These are phyloP conservation scores for Backusella mclennaniae DNA, from an alignment of 192 early-diverging fungal species.

Conservation along the genomic window DNA sequence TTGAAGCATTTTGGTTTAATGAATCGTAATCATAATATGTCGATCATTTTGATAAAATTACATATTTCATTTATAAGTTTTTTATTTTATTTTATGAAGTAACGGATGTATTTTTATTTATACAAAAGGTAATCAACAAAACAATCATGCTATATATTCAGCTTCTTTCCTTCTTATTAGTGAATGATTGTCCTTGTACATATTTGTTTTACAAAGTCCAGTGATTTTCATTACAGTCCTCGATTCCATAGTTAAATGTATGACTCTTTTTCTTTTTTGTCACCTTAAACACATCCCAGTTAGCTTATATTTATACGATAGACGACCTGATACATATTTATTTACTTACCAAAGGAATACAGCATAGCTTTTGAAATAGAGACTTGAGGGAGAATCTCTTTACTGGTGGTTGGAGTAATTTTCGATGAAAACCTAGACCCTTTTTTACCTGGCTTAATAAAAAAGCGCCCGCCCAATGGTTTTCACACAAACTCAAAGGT, in stretches of 20 bases:
- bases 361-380: not conserved
- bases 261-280: not conserved
- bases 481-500: slow-evolving; percentile 12
- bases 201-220: not conserved
- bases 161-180: not conserved
- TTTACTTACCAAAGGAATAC: not conserved
- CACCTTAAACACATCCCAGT: not conserved
- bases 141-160: not conserved
- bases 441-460: not conserved
- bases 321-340: not conserved
- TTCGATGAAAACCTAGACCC: not conserved
- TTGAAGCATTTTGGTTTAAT: not conserved
- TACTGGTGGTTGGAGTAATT: not conserved
- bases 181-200: not conserved
- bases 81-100: not conserved
- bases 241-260: not conserved
- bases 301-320: not conserved
- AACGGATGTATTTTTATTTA: not conserved
- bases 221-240: slow-evolving; percentile 2
- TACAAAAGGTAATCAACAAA: not conserved
- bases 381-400: not conserved
- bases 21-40: not conserved
- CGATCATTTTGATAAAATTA: not conserved
- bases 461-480: not conserved
- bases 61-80: not conserved